Evolutionary conservation across 495 filamentous ascomycete species (phyloP).

Genomic region (Cladorrhinum samala): DNA sequence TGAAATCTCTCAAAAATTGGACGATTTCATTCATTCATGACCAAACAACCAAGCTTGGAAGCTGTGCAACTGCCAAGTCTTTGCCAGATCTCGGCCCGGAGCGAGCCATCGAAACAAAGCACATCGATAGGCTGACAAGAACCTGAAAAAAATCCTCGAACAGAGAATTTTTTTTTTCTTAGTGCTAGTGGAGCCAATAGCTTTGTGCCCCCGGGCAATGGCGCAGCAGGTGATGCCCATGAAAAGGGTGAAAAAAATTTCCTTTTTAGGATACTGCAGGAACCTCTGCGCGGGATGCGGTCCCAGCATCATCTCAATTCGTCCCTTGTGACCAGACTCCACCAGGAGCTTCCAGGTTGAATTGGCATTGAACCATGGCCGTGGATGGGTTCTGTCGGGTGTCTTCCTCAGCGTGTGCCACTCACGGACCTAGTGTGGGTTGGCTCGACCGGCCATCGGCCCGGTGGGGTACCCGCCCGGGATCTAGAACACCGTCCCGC

Average conservation of each 20-base stretch:
- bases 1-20: too few relatives aligned
- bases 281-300: too few relatives aligned
- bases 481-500: neutral
- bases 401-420: too few relatives aligned
- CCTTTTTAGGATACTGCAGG: neutral
- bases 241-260: neutral
- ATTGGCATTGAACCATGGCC: neutral
- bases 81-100: too few relatives aligned
- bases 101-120: neutral
- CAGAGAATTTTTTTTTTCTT: neutral
- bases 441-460: neutral
- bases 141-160: neutral
- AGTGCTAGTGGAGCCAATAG: neutral
- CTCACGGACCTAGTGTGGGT: too few relatives aligned
- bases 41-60: slow-evolving; percentile 2
- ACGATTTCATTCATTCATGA: too few relatives aligned
- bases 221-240: neutral
- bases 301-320: too few relatives aligned
- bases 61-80: neutral
- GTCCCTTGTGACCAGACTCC: neutral
- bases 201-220: neutral
- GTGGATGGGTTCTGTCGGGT: too few relatives aligned
- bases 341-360: neutral
- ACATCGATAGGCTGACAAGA: neutral
- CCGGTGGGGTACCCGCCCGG: neutral